These are phyloP conservation scores for Barnettozyma wickerhamii DNA, from an alignment of 805 yeast genomes.

Conservation along the genomic window DNA sequence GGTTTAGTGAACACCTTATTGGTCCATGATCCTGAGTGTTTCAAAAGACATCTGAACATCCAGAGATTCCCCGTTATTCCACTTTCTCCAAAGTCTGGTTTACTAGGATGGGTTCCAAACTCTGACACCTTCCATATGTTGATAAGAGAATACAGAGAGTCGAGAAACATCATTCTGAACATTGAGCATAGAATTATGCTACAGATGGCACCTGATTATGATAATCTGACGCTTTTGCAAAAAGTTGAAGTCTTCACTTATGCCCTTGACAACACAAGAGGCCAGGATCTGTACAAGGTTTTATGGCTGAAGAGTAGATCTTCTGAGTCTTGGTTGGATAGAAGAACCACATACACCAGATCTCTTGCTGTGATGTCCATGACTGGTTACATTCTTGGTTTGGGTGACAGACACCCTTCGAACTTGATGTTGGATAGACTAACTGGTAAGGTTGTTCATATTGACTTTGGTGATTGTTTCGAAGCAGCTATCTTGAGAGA, in stretches of 20 bases:
- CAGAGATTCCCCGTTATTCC: conserved; percentile 94
- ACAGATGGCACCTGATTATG: conserved; percentile 97
- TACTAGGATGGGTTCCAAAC: conserved; percentile 96
- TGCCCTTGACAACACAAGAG: conserved; percentile 91
- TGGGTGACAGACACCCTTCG: conserved; percentile 98
- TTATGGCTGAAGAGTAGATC: conserved; percentile 95
- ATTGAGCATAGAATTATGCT: conserved; percentile 94
- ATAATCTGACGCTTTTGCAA: conserved; percentile 79
- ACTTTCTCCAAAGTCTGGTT: conserved; percentile 93
- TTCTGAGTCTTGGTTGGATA: conserved; percentile 96
- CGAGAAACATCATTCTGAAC: conserved; percentile 81
- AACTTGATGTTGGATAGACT: conserved; percentile 91
- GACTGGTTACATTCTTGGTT: conserved; percentile 95
- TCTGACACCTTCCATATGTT: conserved; percentile 94
- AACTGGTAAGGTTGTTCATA: conserved; percentile 94
- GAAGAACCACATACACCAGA: conserved; percentile 93
- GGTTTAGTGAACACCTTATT: conserved; percentile 91
- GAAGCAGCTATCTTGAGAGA: conserved; percentile 97
- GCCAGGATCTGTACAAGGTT: conserved; percentile 93
- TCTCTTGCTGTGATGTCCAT: conserved; percentile 98
- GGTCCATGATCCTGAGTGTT: conserved; percentile 89
- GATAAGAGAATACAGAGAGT: conserved; percentile 88
- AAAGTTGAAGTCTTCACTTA: conserved; percentile 96
- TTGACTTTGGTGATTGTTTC: conserved; percentile 98
- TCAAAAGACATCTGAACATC: conserved; percentile 90